Conservation (phyloP, 345 rosid genomes). For the rapeseed (Brassica napus) region Da-Ae NC_063450.1:53864501-53865000, state of each 20-base stretch:
- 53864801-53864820: background rate
- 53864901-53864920: background rate
- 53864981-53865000: background rate
- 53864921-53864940: slow-evolving; percentile 4
- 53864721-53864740: background rate
- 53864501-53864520: background rate
- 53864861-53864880: slow-evolving; percentile 3
- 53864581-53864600: slow-evolving; percentile 8
- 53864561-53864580: slow-evolving; percentile 35
- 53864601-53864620: slow-evolving; percentile 35
- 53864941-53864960: background rate
- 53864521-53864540: slow-evolving; percentile 33
- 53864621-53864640: slow-evolving; percentile 41
- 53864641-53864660: slow-evolving; percentile 38
- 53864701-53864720: slow-evolving; percentile 10
- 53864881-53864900: background rate
- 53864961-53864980: background rate
- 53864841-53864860: background rate
- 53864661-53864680: background rate
- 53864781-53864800: background rate
- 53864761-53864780: background rate
- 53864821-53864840: background rate
- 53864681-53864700: slow-evolving; percentile 8
- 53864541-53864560: slow-evolving; percentile 41
- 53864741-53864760: background rate